Conservation (phyloP, 345 rosid genomes). For the Carallia brachiata region DNA sequence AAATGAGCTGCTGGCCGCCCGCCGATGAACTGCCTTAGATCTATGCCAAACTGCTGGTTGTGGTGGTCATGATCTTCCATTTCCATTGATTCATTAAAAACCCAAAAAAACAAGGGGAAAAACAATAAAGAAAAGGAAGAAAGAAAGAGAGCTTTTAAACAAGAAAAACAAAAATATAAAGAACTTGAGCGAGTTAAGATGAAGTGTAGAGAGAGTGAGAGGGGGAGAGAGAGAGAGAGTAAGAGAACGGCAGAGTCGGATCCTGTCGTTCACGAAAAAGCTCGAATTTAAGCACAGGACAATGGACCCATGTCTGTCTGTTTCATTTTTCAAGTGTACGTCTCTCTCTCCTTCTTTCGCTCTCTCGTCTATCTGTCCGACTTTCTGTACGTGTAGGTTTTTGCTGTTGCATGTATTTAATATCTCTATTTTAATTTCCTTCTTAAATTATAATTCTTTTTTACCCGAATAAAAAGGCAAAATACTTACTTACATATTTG, state of each 20-base stretch:
- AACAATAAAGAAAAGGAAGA: background rate
- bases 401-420: background rate
- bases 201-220: slow-evolving; percentile 27
- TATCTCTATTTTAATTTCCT: too few relatives aligned
- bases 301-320: slow-evolving; percentile 64
- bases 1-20: slow-evolving; percentile 11
- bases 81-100: slow-evolving; percentile 28
- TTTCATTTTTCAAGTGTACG: slow-evolving; percentile 11
- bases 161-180: too few relatives aligned
- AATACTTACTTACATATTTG: too few relatives aligned
- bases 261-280: slow-evolving; percentile 91
- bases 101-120: background rate
- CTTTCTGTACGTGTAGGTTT: background rate
- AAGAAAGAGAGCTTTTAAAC: background rate
- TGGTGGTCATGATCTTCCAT: slow-evolving; percentile 59
- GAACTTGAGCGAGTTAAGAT: background rate
- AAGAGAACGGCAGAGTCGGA: slow-evolving; percentile 68
- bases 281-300: slow-evolving; percentile 72
- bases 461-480: too few relatives aligned
- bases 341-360: background rate
- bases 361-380: background rate
- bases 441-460: too few relatives aligned
- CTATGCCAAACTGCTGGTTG: slow-evolving; percentile 14
- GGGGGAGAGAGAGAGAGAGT: slow-evolving; percentile 24
- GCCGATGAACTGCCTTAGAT: slow-evolving; percentile 25